Evolutionary conservation across 2,329 filamentous ascomycete species (phyloP).

Genomic region (Neophaeococcomyces aloes): DNA sequence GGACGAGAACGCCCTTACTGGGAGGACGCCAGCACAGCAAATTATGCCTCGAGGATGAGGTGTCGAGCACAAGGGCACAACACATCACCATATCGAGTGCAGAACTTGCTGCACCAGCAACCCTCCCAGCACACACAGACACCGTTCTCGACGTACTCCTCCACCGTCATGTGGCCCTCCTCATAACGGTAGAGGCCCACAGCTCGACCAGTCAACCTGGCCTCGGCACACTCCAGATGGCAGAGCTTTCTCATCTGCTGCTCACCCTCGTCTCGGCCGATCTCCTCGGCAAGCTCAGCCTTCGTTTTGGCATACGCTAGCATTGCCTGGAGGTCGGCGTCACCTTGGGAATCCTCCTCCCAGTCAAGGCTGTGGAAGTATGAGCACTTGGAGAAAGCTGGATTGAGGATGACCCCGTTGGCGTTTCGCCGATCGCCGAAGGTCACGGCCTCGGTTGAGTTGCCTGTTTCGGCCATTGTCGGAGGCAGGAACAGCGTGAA

Average conservation of each 20-base stretch:
- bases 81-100: slow-evolving; percentile 19
- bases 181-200: slow-evolving; percentile 20
- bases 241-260: no score
- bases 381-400: background rate
- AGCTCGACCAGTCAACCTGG: slow-evolving; percentile 16
- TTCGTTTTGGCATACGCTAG: no score
- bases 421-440: background rate
- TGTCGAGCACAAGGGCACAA: slow-evolving; percentile 18
- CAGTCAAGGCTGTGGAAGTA: no score
- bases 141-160: slow-evolving; percentile 15
- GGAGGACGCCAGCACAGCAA: background rate
- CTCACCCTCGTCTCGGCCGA: no score
- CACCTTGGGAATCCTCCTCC: no score
- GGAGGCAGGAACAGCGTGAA: background rate
- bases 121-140: slow-evolving; percentile 20
- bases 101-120: slow-evolving; percentile 19
- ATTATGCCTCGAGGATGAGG: slow-evolving; percentile 3
- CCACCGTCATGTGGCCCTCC: slow-evolving; percentile 18
- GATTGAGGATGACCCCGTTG: background rate
- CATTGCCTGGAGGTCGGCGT: no score
- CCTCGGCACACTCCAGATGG: slow-evolving; percentile 16
- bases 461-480: background rate
- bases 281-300: no score
- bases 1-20: no score
- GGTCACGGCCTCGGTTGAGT: background rate